Evolutionary conservation across 352 stramenopile species (phyloP).

Genomic region (Phytophthora tentaculata): DNA sequence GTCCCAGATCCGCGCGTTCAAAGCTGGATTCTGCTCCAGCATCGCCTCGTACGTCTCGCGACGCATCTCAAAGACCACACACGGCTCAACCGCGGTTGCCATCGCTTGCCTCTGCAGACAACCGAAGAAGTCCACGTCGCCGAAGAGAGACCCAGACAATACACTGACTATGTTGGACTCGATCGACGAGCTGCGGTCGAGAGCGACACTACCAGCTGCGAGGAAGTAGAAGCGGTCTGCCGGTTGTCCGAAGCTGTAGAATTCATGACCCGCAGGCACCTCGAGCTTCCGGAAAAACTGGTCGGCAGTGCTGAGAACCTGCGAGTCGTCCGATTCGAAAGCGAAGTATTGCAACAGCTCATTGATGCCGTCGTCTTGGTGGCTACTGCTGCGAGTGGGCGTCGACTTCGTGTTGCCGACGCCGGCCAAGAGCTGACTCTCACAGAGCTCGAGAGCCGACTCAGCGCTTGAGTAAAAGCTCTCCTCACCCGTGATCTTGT

Average conservation of each 20-base stretch:
- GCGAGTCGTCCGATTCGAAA: conserved; percentile 40
- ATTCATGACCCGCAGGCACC: conserved; percentile 55
- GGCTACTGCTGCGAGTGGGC: neutral
- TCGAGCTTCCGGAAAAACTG: conserved; percentile 54
- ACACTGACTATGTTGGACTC: conserved; percentile 49
- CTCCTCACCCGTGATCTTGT: conserved; percentile 49
- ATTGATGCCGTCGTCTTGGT: conserved; percentile 45
- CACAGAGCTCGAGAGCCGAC: conserved; percentile 70
- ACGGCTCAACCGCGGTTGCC: conserved; percentile 43
- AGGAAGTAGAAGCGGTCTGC: conserved; percentile 73
- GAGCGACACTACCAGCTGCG: conserved; percentile 51
- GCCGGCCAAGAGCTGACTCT: conserved; percentile 49
- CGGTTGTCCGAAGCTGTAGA: conserved; percentile 59
- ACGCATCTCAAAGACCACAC: conserved; percentile 67
- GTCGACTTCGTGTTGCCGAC: neutral
- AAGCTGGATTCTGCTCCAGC: conserved; percentile 42
- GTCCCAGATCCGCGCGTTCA: conserved; percentile 70
- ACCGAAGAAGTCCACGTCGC: conserved; percentile 82
- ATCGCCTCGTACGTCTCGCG: conserved; percentile 63
- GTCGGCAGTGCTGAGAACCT: conserved; percentile 16
- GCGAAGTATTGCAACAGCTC: conserved; percentile 72
- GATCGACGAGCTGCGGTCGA: conserved; percentile 43
- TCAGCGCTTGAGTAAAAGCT: conserved; percentile 38
- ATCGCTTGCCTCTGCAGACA: conserved; percentile 55
- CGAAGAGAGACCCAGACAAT: conserved; percentile 68